phyloP scores from a whole-genome alignment of 441 rosid species.

The Syzygium syzygioides region DNA sequence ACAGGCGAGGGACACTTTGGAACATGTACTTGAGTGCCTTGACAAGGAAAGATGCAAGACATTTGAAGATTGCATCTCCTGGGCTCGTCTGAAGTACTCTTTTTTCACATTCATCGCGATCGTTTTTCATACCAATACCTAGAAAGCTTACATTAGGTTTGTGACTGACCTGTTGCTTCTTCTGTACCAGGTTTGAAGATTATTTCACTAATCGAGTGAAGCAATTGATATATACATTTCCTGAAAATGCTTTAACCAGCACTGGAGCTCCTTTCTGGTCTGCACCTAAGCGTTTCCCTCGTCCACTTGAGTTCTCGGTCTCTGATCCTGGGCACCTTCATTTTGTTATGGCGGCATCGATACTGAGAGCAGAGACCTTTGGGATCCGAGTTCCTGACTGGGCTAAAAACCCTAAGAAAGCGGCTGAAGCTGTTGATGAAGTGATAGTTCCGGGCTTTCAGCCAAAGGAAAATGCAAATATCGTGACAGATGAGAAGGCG shows the following conservation, averaged over 20 bases:
- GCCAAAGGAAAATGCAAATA: constrained; percentile 70
- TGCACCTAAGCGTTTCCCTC: constrained; percentile 92
- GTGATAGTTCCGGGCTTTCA: constrained; percentile 78
- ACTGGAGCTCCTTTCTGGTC: constrained; percentile 95
- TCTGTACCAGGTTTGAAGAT: constrained; percentile 69
- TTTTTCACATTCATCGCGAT: background rate
- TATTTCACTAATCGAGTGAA: constrained; percentile 79
- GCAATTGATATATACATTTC: constrained; percentile 81
- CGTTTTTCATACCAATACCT: background rate
- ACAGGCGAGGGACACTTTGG: constrained; percentile 83
- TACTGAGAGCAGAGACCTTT: constrained; percentile 75
- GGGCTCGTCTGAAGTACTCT: constrained; percentile 80
- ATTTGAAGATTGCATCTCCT: constrained; percentile 75
- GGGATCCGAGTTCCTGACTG: constrained; percentile 76
- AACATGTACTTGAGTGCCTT: constrained; percentile 80
- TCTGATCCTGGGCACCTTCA: constrained; percentile 63
- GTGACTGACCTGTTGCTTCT: background rate
- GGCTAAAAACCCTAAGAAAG: constrained; percentile 45
- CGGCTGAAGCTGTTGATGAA: constrained; percentile 56
- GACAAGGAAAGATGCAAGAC: constrained; percentile 64
- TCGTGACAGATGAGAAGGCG: constrained; percentile 85
- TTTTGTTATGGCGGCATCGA: constrained; percentile 63
- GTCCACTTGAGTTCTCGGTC: constrained; percentile 59
- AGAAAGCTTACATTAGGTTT: background rate
- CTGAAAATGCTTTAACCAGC: constrained; percentile 85